Conservation (phyloP, 2,329 filamentous ascomycete genomes). For the Shiraia bambusicola region DNA sequence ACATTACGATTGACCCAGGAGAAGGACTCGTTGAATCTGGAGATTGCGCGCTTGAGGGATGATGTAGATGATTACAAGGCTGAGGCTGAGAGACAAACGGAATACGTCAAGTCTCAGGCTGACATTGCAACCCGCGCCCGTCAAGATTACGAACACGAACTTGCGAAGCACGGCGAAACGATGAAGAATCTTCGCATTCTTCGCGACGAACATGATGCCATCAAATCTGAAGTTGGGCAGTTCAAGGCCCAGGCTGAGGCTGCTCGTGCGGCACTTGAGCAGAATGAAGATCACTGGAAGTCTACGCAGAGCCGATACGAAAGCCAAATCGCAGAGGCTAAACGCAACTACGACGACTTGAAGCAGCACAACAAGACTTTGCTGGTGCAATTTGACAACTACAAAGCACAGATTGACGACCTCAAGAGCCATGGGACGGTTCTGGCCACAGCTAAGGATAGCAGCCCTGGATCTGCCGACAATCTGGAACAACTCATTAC, state of each 20-base stretch:
- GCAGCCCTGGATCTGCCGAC: conserved; percentile 62
- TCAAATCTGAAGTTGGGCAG: conserved; percentile 76
- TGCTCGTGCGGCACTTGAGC: conserved; percentile 73
- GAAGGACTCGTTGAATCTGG: conserved; percentile 73
- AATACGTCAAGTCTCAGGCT: conserved; percentile 89
- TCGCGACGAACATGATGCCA: conserved; percentile 75
- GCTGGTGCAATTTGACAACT: conserved; percentile 82
- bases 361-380: conserved; percentile 88
- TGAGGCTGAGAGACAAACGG: conserved; percentile 80
- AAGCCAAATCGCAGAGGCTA: conserved; percentile 77
- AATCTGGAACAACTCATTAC: conserved; percentile 87
- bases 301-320: conserved; percentile 80
- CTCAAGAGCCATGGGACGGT: conserved; percentile 74
- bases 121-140: conserved; percentile 92
- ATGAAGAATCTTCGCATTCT: conserved; percentile 79
- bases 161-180: conserved; percentile 95
- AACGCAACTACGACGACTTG: conserved; percentile 77
- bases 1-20: conserved; percentile 74
- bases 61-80: conserved; percentile 78
- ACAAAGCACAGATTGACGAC: conserved; percentile 75
- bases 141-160: conserved; percentile 90
- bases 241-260: conserved; percentile 82
- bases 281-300: conserved; percentile 85
- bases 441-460: conserved; percentile 55
- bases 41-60: conserved; percentile 79